A percentile compares a stretch with the other conserved stretches of the same genome.
These are phyloP conservation scores for Salix brachista DNA, from an alignment of 345 rosid genomes.

Conservation along the genomic window DNA sequence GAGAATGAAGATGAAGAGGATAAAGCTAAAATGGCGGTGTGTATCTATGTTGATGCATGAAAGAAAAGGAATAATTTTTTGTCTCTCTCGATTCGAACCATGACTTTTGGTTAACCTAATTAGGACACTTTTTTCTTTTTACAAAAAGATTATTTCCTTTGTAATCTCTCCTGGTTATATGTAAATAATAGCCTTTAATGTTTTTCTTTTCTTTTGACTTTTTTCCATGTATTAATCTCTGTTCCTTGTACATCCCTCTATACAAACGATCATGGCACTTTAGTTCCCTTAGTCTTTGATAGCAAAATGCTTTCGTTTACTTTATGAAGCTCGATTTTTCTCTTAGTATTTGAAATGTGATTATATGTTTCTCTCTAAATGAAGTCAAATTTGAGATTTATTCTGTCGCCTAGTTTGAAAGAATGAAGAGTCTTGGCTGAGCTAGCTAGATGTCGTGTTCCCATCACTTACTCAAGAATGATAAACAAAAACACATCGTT, in stretches of 20 bases:
- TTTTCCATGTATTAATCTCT: neutral
- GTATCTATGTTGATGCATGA: constrained; percentile 26
- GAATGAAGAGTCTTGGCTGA: neutral
- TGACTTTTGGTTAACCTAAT: constrained; percentile 24
- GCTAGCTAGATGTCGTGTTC: neutral
- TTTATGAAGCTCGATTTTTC: neutral
- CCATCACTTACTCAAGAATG: neutral
- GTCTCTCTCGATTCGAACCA: constrained; percentile 29
- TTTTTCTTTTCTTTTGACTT: neutral
- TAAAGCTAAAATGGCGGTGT: constrained; percentile 10
- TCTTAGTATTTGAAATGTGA: neutral
- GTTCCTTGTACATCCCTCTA: neutral
- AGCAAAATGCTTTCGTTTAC: neutral
- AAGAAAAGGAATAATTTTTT: constrained; percentile 28
- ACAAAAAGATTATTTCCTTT: neutral
- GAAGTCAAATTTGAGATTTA: neutral
- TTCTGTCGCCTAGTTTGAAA: neutral
- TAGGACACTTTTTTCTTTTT: neutral
- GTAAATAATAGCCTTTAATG: constrained; percentile 24
- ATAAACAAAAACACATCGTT: neutral
- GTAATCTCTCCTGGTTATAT: constrained; percentile 17
- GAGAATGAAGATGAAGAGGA: neutral
- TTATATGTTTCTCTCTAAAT: neutral
- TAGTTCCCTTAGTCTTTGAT: neutral
- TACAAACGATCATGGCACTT: constrained; percentile 5